Evolutionary conservation across 768 basidiomycete species (phyloP).

Genomic region (Amylocystis lapponica): DNA sequence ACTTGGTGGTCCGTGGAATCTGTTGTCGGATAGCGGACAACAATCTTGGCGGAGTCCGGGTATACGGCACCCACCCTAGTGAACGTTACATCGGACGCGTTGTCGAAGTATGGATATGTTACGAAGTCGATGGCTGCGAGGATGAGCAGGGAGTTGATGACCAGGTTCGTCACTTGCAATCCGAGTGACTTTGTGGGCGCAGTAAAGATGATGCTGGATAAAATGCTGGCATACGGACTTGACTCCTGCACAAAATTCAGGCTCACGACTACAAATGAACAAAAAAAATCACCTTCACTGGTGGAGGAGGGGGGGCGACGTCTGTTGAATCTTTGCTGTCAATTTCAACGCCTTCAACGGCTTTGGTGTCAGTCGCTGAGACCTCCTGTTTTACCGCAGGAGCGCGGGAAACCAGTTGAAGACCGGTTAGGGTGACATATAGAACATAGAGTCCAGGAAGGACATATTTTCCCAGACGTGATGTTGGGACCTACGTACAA

Average conservation of each 20-base stretch:
- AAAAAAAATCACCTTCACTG: too few species aligned
- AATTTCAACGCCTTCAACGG: too few species aligned
- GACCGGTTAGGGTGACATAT: slow-evolving; percentile 12
- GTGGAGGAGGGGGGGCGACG: too few species aligned
- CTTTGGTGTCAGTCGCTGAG: too few species aligned
- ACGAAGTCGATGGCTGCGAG: slow-evolving; percentile 42
- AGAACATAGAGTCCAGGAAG: slow-evolving; percentile 23
- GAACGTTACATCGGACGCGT: slow-evolving; percentile 52
- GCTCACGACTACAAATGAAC: too few species aligned
- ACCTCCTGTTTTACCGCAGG: slow-evolving; percentile 13
- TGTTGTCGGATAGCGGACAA: slow-evolving; percentile 49
- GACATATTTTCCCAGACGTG: slow-evolving; percentile 26
- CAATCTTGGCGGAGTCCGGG: slow-evolving; percentile 55
- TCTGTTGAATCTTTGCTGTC: too few species aligned
- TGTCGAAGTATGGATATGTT: slow-evolving; percentile 48
- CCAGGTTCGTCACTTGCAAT: slow-evolving; percentile 20
- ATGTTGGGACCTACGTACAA: slow-evolving; percentile 41
- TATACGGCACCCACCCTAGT: slow-evolving; percentile 68
- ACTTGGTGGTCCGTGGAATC: slow-evolving; percentile 28
- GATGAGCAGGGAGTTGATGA: slow-evolving; percentile 36
- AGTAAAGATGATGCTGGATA: too few species aligned
- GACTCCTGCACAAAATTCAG: too few species aligned
- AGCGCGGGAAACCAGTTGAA: slow-evolving; percentile 6
- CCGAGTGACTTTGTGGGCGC: too few species aligned
- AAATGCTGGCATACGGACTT: too few species aligned